Evolutionary conservation across 2,329 filamentous ascomycete genomes (phyloP), one percentile per base, ranked within the genome.

Genomic region (Hirsutella thompsonii): DNA sequence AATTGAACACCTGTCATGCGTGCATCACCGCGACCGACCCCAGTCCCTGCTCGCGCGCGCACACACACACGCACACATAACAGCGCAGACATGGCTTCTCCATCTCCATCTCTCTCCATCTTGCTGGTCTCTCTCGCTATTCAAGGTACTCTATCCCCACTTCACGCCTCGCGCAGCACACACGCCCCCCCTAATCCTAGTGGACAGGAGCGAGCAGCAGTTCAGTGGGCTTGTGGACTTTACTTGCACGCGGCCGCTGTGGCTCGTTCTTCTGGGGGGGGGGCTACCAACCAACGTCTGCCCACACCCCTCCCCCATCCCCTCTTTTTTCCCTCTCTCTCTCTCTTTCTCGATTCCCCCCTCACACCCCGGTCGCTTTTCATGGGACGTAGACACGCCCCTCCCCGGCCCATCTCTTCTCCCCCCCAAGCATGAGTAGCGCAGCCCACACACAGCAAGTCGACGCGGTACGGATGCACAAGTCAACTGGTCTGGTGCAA

Each of bases 391-490:
- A 26, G 23, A 26, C 23, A 26, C 23, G 38, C 43, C 34, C 38
- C 40, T 19, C 38, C 16, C 35, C 23, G 19, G 13, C 20, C 40
- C 37, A n/a, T n/a, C n/a, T n/a, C n/a, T n/a, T n/a, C 44, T 21
- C 37, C 39, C 43, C 37, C 38, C 42, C 38, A 21, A 35, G 38
- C 42, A 39, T 21, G 20, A 19, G 42, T 46, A 46, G 44, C 43
- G 42, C 43, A 47, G 39, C 45, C 38, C 45, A 46, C 42, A 41
- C 45, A 46, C 42, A 41, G 35, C 16, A 13, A 46, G 44, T 39
- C 44, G 38, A 51, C 46, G 49, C 49, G 46, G 47, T 49, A 47
- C 44, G 30, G 40, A 41, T 43, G 43, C 45, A 43, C 39, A 47
- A 45, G 45, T 47, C 43, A n/a, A 32, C 45, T 38, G 39, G 37